A percentile compares a stretch with the other conserved stretches of the same genome.
These are phyloP conservation scores for Dactylorhiza incarnata DNA, from an alignment of 106 monocot genomes.

Conservation along the genomic window DNA sequence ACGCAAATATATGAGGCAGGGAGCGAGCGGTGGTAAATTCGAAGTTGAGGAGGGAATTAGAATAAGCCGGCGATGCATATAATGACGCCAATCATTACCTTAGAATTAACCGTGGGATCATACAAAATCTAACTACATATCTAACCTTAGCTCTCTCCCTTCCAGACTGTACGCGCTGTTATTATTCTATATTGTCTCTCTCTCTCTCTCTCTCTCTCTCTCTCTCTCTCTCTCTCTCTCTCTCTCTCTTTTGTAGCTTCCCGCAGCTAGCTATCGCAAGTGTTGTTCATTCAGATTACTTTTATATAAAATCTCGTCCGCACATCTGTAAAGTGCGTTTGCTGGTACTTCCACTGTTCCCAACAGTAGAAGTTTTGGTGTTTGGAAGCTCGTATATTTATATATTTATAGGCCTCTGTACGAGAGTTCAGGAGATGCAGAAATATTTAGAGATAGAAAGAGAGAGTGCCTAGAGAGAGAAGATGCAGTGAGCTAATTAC, in stretches of 20 bases:
- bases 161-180: too few relatives aligned
- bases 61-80: not conserved
- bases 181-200: constrained; percentile 7
- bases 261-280: not conserved
- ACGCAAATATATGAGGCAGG: too few relatives aligned
- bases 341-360: constrained; percentile 1
- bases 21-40: too few relatives aligned
- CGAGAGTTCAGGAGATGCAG: not conserved
- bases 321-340: constrained; percentile 10
- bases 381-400: not conserved
- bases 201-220: not conserved
- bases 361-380: constrained; percentile 9
- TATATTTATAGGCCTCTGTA: constrained; percentile 4
- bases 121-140: constrained; percentile 5
- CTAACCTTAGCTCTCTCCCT: not conserved
- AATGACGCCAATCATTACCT: constrained; percentile 13
- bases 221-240: not conserved
- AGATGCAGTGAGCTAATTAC: not conserved
- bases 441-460: not conserved
- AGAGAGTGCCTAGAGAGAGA: not conserved
- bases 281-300: not conserved
- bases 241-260: constrained; percentile 2
- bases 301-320: not conserved
- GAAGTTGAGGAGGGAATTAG: too few relatives aligned
- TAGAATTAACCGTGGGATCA: constrained; percentile 6